Base-by-base conservation (phyloP, 352 stramenopile genomes). In the Globisporangium cystogenes region DNA sequence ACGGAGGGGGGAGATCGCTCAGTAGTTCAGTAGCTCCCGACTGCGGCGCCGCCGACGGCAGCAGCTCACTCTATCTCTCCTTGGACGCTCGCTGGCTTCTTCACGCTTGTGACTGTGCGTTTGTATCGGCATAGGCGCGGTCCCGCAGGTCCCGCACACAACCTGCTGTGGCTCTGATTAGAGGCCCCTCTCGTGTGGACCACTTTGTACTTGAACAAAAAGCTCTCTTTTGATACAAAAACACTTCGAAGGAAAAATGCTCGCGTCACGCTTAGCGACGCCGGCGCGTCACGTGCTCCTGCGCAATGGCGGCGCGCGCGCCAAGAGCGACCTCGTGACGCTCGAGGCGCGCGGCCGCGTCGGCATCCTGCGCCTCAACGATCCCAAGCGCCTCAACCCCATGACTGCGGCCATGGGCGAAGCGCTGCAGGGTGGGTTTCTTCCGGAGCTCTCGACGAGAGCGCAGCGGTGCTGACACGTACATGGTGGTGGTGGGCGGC, bases 341-440 rank as follows among this genome's bases (percentile, higher is more conserved):
- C 63, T 85, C 23, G 71, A 85, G 61, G 69, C 73, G 64, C 55
- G 63, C 35, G 71, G 71, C 7, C 48, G 53, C 40, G 66, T 85
- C 45, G 74, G 63, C 12, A 72, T 85, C 43, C 48, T 85, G 64
- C 70, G 68, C 0, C 62, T 97, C 10, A 87, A 96, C 48, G 76
- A 90, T 39, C 86, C 84, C 0, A 69, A 75, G 59, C 86, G 77
- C n/a, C 69, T 92, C 43, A 97, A 97, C 68, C 78, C 89, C 14
- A 76, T 97, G 65, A 96, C 89, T 1, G 63, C 72, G 3, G 70
- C 87, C 54, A 90, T 97, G 73, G 89, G 86, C 49, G 58, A 74
- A n/a, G 68, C 68, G 2, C 61, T 86, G 16, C 50, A 75, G 69
- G 74, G 74, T 86, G 47, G n/a, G n/a, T n/a, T n/a, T n/a, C n/a